Conservation (phyloP, 768 basidiomycete genomes). For the Mycena leptocephala region DNA sequence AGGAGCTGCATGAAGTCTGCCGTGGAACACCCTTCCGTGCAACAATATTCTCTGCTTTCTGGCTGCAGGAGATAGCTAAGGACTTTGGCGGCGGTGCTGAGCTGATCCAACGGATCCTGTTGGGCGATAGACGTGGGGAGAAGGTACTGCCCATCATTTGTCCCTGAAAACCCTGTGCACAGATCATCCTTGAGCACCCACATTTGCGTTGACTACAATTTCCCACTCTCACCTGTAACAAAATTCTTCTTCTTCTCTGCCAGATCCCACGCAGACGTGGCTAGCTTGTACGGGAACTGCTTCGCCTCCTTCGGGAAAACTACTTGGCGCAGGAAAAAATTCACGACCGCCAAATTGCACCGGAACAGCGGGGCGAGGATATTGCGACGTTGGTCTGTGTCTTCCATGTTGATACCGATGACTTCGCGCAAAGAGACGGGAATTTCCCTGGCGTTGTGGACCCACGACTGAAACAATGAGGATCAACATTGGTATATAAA, state of each 20-base stretch:
- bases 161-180: conserved; percentile 68
- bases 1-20: no score
- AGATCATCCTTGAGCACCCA: background rate
- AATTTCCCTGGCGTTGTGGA: conserved; percentile 38
- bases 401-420: conserved; percentile 60
- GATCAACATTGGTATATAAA: background rate
- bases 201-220: background rate
- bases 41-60: no score
- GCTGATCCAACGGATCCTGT: conserved; percentile 54
- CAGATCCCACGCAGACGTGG: conserved; percentile 70
- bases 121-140: conserved; percentile 56
- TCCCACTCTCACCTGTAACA: conserved; percentile 1
- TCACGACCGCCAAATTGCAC: conserved; percentile 55
- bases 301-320: conserved; percentile 69
- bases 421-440: conserved; percentile 49
- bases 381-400: conserved; percentile 47
- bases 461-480: conserved; percentile 49
- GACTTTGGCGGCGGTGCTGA: conserved; percentile 64
- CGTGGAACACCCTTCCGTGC: no score
- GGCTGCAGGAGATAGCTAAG: conserved; percentile 56
- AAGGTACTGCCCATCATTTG: conserved; percentile 63
- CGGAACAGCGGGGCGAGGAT: conserved; percentile 53
- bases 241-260: conserved; percentile 39
- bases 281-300: conserved; percentile 62
- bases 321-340: conserved; percentile 63